Evolutionary conservation across 2,329 filamentous ascomycete genomes (phyloP).

Genomic region (Phyllosticta capitalensis): DNA sequence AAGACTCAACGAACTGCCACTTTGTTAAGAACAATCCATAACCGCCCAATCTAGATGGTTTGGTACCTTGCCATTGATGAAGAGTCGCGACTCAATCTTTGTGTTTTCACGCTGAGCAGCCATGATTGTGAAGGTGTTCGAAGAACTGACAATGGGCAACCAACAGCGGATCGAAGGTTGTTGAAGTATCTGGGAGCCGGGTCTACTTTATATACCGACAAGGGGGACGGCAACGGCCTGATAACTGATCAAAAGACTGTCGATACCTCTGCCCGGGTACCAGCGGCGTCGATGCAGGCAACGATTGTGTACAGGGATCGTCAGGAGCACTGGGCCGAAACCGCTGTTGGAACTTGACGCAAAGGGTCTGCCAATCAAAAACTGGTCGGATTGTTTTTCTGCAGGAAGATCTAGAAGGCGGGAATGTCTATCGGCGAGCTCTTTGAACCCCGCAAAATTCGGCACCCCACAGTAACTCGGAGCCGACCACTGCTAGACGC

Average conservation of each 20-base stretch:
- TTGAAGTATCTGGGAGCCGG: background rate
- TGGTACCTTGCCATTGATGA: slow-evolving; percentile 4
- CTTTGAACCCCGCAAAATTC: background rate
- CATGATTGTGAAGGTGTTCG: background rate
- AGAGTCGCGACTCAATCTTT: slow-evolving; percentile 7
- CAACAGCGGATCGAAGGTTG: background rate
- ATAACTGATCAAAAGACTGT: background rate
- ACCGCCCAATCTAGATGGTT: too few relatives aligned
- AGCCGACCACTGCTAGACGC: background rate
- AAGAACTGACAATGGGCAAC: background rate
- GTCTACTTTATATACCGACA: background rate
- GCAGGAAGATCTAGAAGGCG: background rate
- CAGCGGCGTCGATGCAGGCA: background rate
- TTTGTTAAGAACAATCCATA: slow-evolving; percentile 10
- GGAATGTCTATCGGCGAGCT: background rate
- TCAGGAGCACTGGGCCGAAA: background rate
- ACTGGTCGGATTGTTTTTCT: background rate
- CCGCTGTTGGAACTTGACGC: background rate
- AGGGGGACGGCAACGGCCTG: background rate
- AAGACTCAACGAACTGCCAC: slow-evolving; percentile 20
- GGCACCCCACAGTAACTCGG: background rate
- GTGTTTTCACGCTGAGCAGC: background rate
- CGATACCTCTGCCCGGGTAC: background rate
- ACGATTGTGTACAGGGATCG: background rate
- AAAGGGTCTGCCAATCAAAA: background rate